Percentiles rank a stretch among this genome's conserved stretches.
phyloP scores from a whole-genome alignment of 495 filamentous ascomycete genomes.

The Talaromyces proteolyticus region DNA sequence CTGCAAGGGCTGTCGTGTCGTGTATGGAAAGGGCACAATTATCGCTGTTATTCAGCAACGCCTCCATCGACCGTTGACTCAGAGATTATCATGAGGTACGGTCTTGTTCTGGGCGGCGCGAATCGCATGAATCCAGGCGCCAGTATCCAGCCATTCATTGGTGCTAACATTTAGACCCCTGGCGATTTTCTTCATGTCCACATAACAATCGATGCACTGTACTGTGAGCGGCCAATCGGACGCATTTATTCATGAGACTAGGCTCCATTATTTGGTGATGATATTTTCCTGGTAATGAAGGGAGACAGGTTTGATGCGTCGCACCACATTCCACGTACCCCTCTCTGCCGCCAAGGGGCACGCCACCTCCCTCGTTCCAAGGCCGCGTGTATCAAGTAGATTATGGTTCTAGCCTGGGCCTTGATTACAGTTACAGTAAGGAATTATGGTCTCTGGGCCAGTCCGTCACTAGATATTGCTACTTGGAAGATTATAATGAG shows the following conservation, averaged over 20 bases:
- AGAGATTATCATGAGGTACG: neutral
- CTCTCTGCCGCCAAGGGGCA: neutral
- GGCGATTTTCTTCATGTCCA: neutral
- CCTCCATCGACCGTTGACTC: neutral
- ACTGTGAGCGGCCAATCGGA: neutral
- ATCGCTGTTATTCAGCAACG: neutral
- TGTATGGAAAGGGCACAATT: neutral
- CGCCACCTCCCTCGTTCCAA: no score
- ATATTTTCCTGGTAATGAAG: neutral
- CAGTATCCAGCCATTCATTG: neutral
- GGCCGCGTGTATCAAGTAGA: neutral
- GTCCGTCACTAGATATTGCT: no score
- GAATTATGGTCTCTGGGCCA: no score
- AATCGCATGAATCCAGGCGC: no score
- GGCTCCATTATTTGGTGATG: neutral
- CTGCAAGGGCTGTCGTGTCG: neutral
- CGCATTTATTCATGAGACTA: neutral
- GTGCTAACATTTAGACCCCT: neutral
- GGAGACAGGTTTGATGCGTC: no score
- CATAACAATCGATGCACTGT: neutral
- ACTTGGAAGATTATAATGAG: no score
- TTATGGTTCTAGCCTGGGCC: no score
- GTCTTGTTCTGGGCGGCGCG: no score
- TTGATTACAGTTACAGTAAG: no score
- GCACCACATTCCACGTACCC: neutral